A percentile compares a stretch with the other conserved stretches of the same genome.
phyloP scores from a whole-genome alignment of 306 rosid species.

The Vigna angularis region DNA sequence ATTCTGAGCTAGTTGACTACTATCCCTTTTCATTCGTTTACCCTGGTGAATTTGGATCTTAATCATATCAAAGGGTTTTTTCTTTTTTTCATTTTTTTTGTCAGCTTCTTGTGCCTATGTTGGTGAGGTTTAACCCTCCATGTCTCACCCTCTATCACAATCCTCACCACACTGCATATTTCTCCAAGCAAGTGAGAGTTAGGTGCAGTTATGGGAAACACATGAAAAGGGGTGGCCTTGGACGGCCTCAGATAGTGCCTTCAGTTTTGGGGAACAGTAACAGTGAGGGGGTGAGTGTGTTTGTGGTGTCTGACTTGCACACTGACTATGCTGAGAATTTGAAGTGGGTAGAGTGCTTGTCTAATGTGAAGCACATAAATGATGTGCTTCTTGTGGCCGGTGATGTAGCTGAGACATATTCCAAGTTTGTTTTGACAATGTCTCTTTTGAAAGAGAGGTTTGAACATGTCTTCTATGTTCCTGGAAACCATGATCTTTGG shows the following conservation, averaged over 20 bases:
- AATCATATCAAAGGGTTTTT: constrained; percentile 43
- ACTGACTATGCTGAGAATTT: constrained; percentile 85
- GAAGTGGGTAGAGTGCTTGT: constrained; percentile 72
- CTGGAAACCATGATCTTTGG: constrained; percentile 96
- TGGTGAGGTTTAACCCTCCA: constrained; percentile 51
- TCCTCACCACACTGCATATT: constrained; percentile 43
- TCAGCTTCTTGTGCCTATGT: constrained; percentile 50
- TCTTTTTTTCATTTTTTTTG: not conserved
- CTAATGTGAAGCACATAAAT: constrained; percentile 51
- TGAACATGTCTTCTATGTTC: constrained; percentile 72
- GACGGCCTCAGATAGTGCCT: constrained; percentile 61
- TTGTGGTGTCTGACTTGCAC: constrained; percentile 83
- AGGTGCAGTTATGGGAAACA: constrained; percentile 45
- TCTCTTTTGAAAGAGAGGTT: constrained; percentile 78
- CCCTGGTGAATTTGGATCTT: constrained; percentile 41
- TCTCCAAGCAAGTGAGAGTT: constrained; percentile 47
- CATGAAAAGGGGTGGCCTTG: constrained; percentile 47
- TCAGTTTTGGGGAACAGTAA: constrained; percentile 50
- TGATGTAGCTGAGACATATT: constrained; percentile 81
- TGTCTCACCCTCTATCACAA: constrained; percentile 51
- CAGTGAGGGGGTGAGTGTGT: constrained; percentile 64
- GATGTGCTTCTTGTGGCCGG: constrained; percentile 86
- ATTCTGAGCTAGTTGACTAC: constrained; percentile 4
- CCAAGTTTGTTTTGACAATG: constrained; percentile 70
- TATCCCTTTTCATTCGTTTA: constrained; percentile 33